Percentiles rank a stretch among this genome's conserved stretches.
These are phyloP conservation scores for Firmiana major DNA, from an alignment of 345 rosid genomes.

Conservation along the genomic window DNA sequence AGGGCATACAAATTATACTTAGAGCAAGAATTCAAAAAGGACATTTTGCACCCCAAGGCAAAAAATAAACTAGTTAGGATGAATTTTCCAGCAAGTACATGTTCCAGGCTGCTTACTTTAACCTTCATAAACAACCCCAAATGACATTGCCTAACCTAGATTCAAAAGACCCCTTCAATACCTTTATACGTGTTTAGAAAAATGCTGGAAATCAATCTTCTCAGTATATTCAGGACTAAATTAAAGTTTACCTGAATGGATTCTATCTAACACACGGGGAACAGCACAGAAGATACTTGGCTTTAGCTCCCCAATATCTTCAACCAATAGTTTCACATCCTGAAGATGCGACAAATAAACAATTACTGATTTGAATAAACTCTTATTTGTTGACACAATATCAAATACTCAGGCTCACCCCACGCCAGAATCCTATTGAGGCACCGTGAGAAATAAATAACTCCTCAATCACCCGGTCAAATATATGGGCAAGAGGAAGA, in stretches of 20 bases:
- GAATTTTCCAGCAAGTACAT: not conserved
- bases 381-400: slow-evolving; percentile 4
- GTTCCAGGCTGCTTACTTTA: not conserved
- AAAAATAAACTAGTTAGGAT: not conserved
- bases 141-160: not conserved
- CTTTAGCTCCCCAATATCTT: slow-evolving; percentile 83
- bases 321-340: slow-evolving; percentile 89
- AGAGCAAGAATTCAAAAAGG: not conserved
- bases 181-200: not conserved
- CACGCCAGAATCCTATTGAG: slow-evolving; percentile 94
- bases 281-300: slow-evolving; percentile 96
- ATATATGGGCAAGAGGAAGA: slow-evolving; percentile 97
- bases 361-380: not conserved
- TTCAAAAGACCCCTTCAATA: not conserved
- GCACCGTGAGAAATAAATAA: slow-evolving; percentile 70
- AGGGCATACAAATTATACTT: not conserved
- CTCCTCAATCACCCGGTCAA: slow-evolving; percentile 92
- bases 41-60: not conserved
- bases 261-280: slow-evolving; percentile 93
- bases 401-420: slow-evolving; percentile 50
- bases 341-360: slow-evolving; percentile 29
- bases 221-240: not conserved
- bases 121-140: slow-evolving; percentile 5
- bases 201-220: not conserved
- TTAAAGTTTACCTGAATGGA: slow-evolving; percentile 58